These are phyloP conservation scores for Diaporthe citrichinensis DNA, from an alignment of 2,329 filamentous ascomycete species.

Conservation along the genomic window DNA sequence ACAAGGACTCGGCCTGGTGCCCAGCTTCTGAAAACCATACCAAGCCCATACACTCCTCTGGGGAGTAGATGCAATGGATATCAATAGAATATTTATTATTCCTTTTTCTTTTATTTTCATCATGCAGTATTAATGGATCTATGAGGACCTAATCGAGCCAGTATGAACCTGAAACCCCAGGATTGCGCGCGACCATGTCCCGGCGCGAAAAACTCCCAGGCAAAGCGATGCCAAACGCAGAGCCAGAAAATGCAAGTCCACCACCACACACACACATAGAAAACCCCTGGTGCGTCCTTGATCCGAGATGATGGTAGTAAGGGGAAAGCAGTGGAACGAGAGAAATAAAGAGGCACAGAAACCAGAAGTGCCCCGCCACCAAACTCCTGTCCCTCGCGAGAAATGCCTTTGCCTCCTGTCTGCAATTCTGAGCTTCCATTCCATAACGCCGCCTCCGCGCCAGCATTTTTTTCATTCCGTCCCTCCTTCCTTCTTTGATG, in stretches of 20 bases:
- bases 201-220: neutral
- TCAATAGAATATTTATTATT: neutral
- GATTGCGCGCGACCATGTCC: neutral
- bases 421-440: neutral
- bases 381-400: conserved; percentile 20
- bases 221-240: conserved; percentile 6
- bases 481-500: neutral
- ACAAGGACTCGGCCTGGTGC: neutral
- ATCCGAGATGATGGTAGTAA: neutral
- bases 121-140: conserved; percentile 27
- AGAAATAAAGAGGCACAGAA: neutral
- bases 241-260: conserved; percentile 28
- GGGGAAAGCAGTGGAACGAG: neutral
- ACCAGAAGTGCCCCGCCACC: neutral
- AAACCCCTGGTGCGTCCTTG: neutral
- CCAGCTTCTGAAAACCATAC: neutral
- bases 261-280: neutral
- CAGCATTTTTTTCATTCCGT: neutral
- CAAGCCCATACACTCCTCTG: neutral
- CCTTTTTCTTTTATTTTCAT: neutral
- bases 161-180: conserved; percentile 19
- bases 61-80: neutral
- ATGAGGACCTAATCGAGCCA: conserved; percentile 13
- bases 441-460: conserved; percentile 14
- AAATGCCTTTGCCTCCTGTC: neutral